Conservation (phyloP, 768 basidiomycete species). For the Lactarius quietus region DNA sequence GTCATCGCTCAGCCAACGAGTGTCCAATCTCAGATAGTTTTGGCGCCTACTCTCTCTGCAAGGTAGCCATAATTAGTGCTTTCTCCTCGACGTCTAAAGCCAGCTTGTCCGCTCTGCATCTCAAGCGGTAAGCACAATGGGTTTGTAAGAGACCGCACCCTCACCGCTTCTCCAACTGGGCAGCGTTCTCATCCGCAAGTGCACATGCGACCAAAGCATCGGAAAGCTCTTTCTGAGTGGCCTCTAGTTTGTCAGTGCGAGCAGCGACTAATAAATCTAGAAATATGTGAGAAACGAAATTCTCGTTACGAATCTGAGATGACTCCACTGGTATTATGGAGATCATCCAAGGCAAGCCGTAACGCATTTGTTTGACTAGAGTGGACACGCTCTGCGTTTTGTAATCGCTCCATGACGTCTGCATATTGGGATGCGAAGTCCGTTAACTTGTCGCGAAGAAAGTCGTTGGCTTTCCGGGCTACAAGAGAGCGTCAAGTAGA, state of each 20-base stretch:
- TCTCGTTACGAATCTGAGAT: not conserved
- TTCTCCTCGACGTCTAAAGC: constrained; percentile 14
- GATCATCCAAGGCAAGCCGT: constrained; percentile 14
- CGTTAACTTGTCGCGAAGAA: constrained; percentile 26
- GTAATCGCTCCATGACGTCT: constrained; percentile 22
- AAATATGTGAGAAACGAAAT: not conserved
- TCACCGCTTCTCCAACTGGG: constrained; percentile 14
- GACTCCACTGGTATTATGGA: constrained; percentile 20
- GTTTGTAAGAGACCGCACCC: not conserved
- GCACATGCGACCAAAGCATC: constrained; percentile 9
- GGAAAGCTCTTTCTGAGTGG: constrained; percentile 20
- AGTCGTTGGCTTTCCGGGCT: constrained; percentile 27
- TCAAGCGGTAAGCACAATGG: not conserved
- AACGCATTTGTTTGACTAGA: constrained; percentile 13
- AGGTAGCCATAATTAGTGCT: not conserved
- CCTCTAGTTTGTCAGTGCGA: constrained; percentile 19
- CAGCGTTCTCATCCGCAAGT: constrained; percentile 6
- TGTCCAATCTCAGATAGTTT: not conserved
- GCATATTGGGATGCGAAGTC: constrained; percentile 24
- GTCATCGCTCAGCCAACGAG: not conserved
- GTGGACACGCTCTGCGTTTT: constrained; percentile 10
- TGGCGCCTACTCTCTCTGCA: constrained; percentile 19
- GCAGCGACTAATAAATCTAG: constrained; percentile 9
- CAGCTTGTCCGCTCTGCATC: constrained; percentile 10
- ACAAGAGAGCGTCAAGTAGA: not conserved